Evolutionary conservation across 371 early-diverging fungal species (phyloP).

Genomic region (Mortierella sp.): DNA sequence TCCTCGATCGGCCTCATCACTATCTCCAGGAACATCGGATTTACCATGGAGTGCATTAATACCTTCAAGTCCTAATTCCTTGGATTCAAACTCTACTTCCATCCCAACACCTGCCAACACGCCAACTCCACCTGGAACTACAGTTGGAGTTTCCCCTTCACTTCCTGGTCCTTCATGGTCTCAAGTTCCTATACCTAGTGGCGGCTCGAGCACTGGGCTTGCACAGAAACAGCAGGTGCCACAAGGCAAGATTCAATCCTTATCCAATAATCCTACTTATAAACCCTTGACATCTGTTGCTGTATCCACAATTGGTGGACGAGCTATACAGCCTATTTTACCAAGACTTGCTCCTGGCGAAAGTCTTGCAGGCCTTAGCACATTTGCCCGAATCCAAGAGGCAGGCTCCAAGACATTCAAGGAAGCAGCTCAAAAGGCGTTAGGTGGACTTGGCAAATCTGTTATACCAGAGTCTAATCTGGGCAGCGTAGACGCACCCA

Average conservation of each 20-base stretch:
- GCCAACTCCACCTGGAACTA: conserved; percentile 26
- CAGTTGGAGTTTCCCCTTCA: conserved; percentile 5
- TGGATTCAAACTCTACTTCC: conserved; percentile 5
- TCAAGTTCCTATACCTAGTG: not conserved
- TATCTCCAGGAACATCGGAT: conserved; percentile 11
- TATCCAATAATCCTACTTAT: conserved; percentile 29
- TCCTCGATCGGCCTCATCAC: conserved; percentile 16
- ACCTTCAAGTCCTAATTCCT: conserved; percentile 15
- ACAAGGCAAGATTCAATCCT: conserved; percentile 9
- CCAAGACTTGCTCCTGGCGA: conserved; percentile 16
- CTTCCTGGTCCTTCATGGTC: not conserved
- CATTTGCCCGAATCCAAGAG: conserved; percentile 8
- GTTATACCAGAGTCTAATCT: not conserved
- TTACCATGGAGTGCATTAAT: conserved; percentile 9
- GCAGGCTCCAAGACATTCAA: conserved; percentile 5
- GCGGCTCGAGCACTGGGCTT: not conserved
- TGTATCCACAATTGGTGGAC: conserved; percentile 12
- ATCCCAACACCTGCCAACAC: conserved; percentile 50
- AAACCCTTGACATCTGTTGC: conserved; percentile 27
- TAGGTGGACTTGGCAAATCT: not conserved
- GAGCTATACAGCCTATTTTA: conserved; percentile 17
- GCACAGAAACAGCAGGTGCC: not conserved
- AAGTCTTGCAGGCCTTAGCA: not conserved
- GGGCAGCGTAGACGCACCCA: not conserved
- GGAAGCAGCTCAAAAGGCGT: conserved; percentile 28